These are phyloP conservation scores for Oligophagozyma castellii DNA, from an alignment of 1,139 yeast genomes.

Conservation along the genomic window DNA sequence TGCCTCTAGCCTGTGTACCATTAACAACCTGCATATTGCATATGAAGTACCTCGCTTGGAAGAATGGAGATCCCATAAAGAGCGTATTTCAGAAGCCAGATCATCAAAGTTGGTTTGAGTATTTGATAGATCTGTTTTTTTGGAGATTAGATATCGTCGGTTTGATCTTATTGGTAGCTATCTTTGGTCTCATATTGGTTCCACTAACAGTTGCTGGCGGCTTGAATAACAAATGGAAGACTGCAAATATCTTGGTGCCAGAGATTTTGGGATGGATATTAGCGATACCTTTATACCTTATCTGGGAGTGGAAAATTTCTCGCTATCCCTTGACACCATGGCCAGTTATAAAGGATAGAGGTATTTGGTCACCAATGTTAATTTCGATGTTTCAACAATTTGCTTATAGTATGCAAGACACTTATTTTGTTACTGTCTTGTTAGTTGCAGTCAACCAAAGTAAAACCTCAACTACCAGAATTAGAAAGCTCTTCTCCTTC, in stretches of 20 bases:
- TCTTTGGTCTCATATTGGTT: slow-evolving; percentile 38
- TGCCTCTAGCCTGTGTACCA: slow-evolving; percentile 53
- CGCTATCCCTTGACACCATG: slow-evolving; percentile 47
- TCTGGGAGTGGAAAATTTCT: slow-evolving; percentile 43
- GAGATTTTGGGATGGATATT: slow-evolving; percentile 47
- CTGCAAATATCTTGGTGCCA: slow-evolving; percentile 47
- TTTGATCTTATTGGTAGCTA: slow-evolving; percentile 33
- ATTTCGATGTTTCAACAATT: slow-evolving; percentile 32
- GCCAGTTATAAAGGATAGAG: slow-evolving; percentile 45
- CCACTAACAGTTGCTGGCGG: slow-evolving; percentile 54
- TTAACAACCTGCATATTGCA: slow-evolving; percentile 39
- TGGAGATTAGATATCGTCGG: slow-evolving; percentile 49
- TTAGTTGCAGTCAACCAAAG: slow-evolving; percentile 48
- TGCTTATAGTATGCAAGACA: slow-evolving; percentile 57
- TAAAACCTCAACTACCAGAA: slow-evolving; percentile 49
- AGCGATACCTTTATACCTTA: slow-evolving; percentile 38
- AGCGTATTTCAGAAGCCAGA: slow-evolving; percentile 19
- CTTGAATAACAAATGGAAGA: slow-evolving; percentile 34
- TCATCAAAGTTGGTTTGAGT: slow-evolving; percentile 16
- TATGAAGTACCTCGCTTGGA: slow-evolving; percentile 41
- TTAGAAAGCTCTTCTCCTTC: slow-evolving; percentile 48
- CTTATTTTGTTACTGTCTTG: slow-evolving; percentile 50
- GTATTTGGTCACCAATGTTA: slow-evolving; percentile 48
- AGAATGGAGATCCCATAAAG: slow-evolving; percentile 30
- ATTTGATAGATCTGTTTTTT: slow-evolving; percentile 15